Conservation (phyloP, 2,329 filamentous ascomycete species). For the Cryphonectria japonica region DNA sequence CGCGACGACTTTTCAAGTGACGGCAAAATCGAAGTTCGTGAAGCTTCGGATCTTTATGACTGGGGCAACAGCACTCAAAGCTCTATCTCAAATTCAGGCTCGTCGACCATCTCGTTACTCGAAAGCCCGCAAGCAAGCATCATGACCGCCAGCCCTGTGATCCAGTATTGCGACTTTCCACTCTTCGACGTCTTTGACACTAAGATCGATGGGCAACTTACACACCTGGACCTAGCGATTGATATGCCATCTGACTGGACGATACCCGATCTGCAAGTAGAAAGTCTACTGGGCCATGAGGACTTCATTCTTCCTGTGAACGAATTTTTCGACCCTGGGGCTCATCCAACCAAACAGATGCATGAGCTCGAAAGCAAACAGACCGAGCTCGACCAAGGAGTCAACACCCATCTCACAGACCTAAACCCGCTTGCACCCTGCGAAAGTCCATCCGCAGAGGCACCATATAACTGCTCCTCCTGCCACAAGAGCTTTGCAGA, state of each 20-base stretch:
- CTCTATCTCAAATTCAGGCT: background rate
- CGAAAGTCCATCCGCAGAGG: background rate
- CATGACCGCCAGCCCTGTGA: background rate
- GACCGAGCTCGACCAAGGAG: background rate
- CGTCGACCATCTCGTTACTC: background rate
- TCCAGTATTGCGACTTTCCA: background rate
- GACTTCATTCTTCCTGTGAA: background rate
- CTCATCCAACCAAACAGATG: background rate
- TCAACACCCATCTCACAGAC: background rate
- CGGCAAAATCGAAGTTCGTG: background rate
- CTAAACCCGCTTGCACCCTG: background rate
- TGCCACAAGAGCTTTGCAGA: constrained; percentile 18
- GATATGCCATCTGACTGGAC: background rate
- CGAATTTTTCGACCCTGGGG: background rate
- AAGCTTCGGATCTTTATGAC: background rate
- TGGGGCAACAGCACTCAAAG: background rate
- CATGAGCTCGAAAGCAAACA: background rate
- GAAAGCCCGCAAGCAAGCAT: background rate
- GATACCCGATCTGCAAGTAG: background rate
- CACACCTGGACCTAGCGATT: background rate
- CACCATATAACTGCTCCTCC: constrained; percentile 11
- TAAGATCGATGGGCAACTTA: background rate
- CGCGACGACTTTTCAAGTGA: background rate
- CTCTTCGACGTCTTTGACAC: too few relatives aligned
- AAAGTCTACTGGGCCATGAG: background rate